A percentile compares a stretch with the other conserved stretches of the same genome.
Conservation (phyloP, 129 eudicot species). For the Dittrichia graveolens region DNA sequence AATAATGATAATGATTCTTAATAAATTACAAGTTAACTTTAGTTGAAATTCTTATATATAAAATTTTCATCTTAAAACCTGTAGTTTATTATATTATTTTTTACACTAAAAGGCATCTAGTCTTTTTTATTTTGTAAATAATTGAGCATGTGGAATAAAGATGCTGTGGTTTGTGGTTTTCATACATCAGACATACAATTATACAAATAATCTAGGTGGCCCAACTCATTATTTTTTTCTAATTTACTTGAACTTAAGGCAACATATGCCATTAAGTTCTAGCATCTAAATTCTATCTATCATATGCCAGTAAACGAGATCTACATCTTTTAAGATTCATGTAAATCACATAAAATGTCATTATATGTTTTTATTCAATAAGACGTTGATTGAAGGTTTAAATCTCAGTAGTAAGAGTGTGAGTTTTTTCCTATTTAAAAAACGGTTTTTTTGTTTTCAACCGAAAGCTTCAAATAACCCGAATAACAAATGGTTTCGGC, state of each 20-base stretch:
- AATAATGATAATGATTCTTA: too few species aligned
- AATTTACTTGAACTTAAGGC: constrained; percentile 10
- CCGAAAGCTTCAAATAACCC: too few species aligned
- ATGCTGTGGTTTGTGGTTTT: constrained; percentile 16
- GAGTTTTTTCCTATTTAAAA: too few species aligned
- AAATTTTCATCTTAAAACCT: neutral
- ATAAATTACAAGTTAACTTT: too few species aligned
- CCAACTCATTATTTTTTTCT: neutral
- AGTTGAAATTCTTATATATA: neutral
- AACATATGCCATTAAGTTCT: neutral
- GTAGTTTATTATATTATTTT: constrained; percentile 1
- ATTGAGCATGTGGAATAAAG: constrained; percentile 15
- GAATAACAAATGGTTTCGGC: too few species aligned
- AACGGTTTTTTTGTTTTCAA: too few species aligned
- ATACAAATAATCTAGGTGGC: constrained; percentile 15
- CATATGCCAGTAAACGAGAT: constrained; percentile 20
- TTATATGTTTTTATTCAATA: too few species aligned
- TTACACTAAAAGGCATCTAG: neutral
- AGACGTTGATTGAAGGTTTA: too few species aligned
- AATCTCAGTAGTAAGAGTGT: too few species aligned
- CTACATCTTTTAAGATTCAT: too few species aligned
- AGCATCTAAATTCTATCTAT: neutral
- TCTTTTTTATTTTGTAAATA: neutral
- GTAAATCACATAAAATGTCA: neutral
- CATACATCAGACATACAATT: neutral